Evolutionary conservation across 352 stramenopile genomes (phyloP), one percentile per base, ranked within the genome.

Genomic region (Phytopythium ostracodes): DNA sequence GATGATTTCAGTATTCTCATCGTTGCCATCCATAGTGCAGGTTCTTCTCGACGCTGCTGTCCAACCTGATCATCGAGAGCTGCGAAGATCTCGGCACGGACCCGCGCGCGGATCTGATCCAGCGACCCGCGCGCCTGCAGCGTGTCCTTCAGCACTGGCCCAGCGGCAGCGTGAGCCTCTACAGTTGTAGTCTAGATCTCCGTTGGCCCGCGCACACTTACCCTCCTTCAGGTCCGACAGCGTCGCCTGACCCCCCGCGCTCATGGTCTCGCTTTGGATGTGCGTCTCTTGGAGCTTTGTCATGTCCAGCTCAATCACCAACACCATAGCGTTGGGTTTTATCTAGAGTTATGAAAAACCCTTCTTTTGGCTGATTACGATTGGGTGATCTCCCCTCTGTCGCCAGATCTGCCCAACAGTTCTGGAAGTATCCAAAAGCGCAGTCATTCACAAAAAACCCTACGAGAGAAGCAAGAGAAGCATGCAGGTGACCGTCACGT

Each of bases 41-140:
- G 12, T 59, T 4, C 22, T 27, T 57, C 20, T 1, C 22, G 46
- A 4, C 5, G 42, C 24, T 4, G 29, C 56, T 33, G 7, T 11
- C 1, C 12, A 35, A 92, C 84, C 71, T 93, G 73, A 54, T 94
- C 87, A 58, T 95, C 87, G 1, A 94, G 66, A 14, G 84, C 79
- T n/a, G 79, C 70, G 53, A 94, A 95, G 67, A 95, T 90, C 67
- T 95, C 87, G 27, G 87, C 81, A 17, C 87, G 84, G 50, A 95
- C 91, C 8, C 87, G 79, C 47, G 87, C 84, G 62, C 92, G 92
- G 67, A 95, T 91, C 73, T 93, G 87, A 10, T 81, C 74, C 62
- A 95, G 72, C 38, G 79, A 81, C 4, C 87, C 87, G 20, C 84
- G 74, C 53, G 83, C 81, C 50, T 91, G 81, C 49, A 95, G 64